phyloP scores from a whole-genome alignment of 306 rosid species.

The Sophora flavescens region DNA sequence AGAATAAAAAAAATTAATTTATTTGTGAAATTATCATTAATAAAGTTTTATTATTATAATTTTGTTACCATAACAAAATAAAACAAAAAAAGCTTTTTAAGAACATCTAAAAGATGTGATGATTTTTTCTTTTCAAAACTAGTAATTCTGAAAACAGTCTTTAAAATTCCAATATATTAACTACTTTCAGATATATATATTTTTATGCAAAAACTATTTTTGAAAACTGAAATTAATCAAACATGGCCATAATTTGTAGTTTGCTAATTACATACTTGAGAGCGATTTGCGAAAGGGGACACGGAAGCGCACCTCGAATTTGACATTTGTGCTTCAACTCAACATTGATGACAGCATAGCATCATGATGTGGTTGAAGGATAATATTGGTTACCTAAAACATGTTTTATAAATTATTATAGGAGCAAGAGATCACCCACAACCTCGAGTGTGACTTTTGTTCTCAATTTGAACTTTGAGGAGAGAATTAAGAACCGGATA shows the following conservation, averaged over 20 bases:
- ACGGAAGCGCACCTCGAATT: slow-evolving; percentile 16
- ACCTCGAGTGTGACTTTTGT: background rate
- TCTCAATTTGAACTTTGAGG: background rate
- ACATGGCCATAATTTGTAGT: background rate
- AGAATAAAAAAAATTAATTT: no score
- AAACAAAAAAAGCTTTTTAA: no score
- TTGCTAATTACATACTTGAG: background rate
- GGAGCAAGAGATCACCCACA: background rate
- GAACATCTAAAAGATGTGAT: no score
- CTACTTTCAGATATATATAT: no score
- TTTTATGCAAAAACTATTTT: no score
- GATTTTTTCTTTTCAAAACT: no score
- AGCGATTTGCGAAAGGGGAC: background rate
- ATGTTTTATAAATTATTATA: slow-evolving; percentile 8
- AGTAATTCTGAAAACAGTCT: no score
- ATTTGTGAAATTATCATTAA: no score
- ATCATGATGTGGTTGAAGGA: slow-evolving; percentile 34
- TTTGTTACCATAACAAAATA: no score
- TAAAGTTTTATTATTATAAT: no score
- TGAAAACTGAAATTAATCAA: no score
- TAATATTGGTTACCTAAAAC: slow-evolving; percentile 38
- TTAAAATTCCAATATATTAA: no score
- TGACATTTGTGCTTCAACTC: slow-evolving; percentile 31
- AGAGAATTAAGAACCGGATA: background rate
- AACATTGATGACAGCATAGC: slow-evolving; percentile 30